phyloP scores from a whole-genome alignment of 2,329 filamentous ascomycete species.

The Hypoxylon sp. region DNA sequence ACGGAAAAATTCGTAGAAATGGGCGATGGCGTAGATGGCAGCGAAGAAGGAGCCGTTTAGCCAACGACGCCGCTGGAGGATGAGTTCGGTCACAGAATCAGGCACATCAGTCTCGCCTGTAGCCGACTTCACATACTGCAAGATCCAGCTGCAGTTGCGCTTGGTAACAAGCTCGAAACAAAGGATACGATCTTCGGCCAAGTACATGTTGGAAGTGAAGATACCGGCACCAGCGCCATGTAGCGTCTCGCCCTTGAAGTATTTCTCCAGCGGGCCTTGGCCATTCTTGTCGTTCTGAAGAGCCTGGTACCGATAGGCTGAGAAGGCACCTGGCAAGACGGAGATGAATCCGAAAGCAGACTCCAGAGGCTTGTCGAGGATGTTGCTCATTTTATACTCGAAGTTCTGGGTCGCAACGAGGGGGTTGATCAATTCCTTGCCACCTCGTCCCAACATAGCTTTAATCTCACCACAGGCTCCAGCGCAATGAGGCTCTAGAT shows the following conservation, averaged over 20 bases:
- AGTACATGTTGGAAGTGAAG: slow-evolving; percentile 96
- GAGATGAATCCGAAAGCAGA: slow-evolving; percentile 99
- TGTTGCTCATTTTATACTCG: slow-evolving; percentile 99
- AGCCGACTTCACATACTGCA: slow-evolving; percentile 98
- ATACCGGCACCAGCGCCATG: slow-evolving; percentile 96
- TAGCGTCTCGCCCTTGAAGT: slow-evolving; percentile 98
- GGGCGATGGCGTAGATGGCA: slow-evolving; percentile 90
- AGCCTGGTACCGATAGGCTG: slow-evolving; percentile 94
- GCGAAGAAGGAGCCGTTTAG: slow-evolving; percentile 98
- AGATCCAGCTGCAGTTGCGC: slow-evolving; percentile 94
- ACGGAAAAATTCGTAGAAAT: slow-evolving; percentile 96
- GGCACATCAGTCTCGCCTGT: slow-evolving; percentile 97
- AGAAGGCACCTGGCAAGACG: slow-evolving; percentile 91
- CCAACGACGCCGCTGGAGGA: slow-evolving; percentile 95
- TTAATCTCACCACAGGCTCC: slow-evolving; percentile 98
- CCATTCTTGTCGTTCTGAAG: slow-evolving; percentile 96
- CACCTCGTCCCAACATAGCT: slow-evolving; percentile 89
- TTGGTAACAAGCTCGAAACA: slow-evolving; percentile 99
- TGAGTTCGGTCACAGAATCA: slow-evolving; percentile 91
- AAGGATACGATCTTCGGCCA: slow-evolving; percentile 89
- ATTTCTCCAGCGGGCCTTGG: slow-evolving; percentile 93
- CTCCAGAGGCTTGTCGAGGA: slow-evolving; percentile 95
- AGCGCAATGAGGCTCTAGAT: slow-evolving; percentile 95
- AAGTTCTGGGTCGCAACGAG: slow-evolving; percentile 98
- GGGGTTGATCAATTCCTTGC: slow-evolving; percentile 86